A percentile compares a stretch with the other conserved stretches of the same genome.
phyloP scores from a whole-genome alignment of 805 yeast genomes.

The Zygosaccharomyces bisporus region DNA sequence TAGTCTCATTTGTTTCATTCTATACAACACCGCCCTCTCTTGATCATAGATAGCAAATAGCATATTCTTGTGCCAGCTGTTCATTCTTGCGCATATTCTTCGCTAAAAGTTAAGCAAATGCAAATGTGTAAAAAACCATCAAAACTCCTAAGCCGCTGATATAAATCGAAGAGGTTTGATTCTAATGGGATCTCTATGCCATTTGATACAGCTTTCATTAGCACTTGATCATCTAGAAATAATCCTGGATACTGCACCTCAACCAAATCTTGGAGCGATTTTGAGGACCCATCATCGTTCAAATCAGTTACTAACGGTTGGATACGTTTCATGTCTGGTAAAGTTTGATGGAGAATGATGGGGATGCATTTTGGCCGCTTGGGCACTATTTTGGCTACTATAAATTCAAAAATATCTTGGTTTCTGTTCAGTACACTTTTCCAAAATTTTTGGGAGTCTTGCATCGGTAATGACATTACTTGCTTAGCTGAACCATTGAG shows the following conservation, averaged over 20 bases:
- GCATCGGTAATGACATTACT: conserved; percentile 71
- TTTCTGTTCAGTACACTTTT: conserved; percentile 39
- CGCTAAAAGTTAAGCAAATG: conserved; percentile 12
- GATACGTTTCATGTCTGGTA: conserved; percentile 38
- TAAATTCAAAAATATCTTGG: conserved; percentile 20
- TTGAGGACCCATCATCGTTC: conserved; percentile 6
- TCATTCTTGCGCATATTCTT: conserved; percentile 1
- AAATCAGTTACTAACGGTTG: conserved; percentile 27
- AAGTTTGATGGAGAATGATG: conserved; percentile 29
- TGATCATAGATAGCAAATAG: not conserved
- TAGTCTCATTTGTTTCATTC: not conserved
- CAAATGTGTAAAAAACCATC: conserved; percentile 62
- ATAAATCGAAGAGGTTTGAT: conserved; percentile 46
- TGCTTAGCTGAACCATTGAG: conserved; percentile 73
- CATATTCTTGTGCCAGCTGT: conserved; percentile 3
- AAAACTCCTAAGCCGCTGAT: conserved; percentile 43
- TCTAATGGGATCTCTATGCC: conserved; percentile 50
- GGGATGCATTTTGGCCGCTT: conserved; percentile 19
- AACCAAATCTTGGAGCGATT: conserved; percentile 26
- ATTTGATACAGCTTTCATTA: conserved; percentile 43
- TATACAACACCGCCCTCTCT: not conserved
- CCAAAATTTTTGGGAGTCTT: conserved; percentile 59
- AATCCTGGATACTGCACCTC: conserved; percentile 41
- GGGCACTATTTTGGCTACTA: conserved; percentile 23
- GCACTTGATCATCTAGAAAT: conserved; percentile 43